Conservation (phyloP, 257 asterid genomes). For the Solanum bulbocastanum region DNA sequence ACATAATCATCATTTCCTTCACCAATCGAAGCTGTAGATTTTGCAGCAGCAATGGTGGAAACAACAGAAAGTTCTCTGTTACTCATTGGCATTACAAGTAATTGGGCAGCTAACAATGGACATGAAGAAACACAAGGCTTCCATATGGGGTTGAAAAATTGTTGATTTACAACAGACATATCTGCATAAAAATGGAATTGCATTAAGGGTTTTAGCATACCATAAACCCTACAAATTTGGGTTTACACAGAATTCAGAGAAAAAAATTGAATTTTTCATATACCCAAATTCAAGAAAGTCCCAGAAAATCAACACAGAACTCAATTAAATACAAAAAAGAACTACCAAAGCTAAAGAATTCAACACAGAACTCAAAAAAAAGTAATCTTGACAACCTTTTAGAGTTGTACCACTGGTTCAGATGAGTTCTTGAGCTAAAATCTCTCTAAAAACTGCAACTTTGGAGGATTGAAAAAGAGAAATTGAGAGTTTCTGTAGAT, state of each 20-base stretch:
- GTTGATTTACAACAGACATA: neutral
- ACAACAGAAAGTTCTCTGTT: neutral
- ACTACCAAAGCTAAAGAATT: neutral
- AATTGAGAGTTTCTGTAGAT: neutral
- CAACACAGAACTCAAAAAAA: too few relatives aligned
- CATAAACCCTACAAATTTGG: neutral
- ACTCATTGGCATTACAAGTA: neutral
- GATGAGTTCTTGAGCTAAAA: neutral
- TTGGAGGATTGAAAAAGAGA: neutral
- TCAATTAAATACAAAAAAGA: neutral
- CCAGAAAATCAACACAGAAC: neutral
- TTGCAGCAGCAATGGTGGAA: neutral
- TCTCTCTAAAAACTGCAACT: neutral
- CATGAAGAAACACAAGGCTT: neutral
- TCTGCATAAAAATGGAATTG: neutral
- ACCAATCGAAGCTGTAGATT: neutral
- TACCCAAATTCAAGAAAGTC: neutral
- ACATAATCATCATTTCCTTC: neutral
- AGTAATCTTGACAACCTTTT: neutral
- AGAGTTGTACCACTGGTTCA: neutral
- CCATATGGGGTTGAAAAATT: neutral
- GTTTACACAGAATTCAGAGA: neutral
- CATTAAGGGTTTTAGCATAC: neutral
- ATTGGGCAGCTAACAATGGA: neutral
- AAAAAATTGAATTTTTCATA: neutral